Base-by-base conservation (phyloP, 2,329 filamentous ascomycete species). In the Botryotinia narcissicola region DNA sequence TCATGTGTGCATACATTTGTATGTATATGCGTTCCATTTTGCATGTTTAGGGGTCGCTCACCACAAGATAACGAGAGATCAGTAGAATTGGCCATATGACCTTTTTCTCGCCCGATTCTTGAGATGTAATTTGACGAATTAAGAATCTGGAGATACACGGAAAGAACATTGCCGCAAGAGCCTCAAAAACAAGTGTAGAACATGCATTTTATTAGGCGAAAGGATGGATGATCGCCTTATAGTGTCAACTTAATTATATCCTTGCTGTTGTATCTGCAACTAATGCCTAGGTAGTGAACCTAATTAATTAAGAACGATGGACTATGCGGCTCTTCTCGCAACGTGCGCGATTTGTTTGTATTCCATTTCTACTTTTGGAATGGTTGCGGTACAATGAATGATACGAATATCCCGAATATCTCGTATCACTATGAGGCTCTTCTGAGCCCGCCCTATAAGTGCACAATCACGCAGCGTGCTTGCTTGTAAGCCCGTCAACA, bases 351-450 rank as follows among this genome's bases (percentile, higher is more conserved):
- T 54, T 54, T 51, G n/a, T n/a, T 14, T 54, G 8, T n/a, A n/a
- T 14, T 25, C 8, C 10, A 46, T 32, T n/a, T 29, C 62, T 64
- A 3, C 40, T 48, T 35, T 25, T 16, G 62, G 29, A 6, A 66
- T 66, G 42, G 10, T 18, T 46, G 14, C 32, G 40, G 7, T 40
- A 18, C 35, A 42, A 20, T 42, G 20, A 29, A 48, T n/a, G 9
- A 40, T 67, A 22, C 4, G 8, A 57, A 57, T 42, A 20, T 57
- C 1, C 35, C 46, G 64, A 37, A n/a, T 40, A 7, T 22, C 14
- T 54, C 35, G 64, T 54, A 25, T 68, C 64, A 42, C 46, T 22
- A n/a, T 57, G 48, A 69, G 66, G 48, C 66, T 22, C 51, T 57
- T 54, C 12, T n/a, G 8, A 29, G 5, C 25, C 7, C 44, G 5